These are phyloP conservation scores for Podospora pseudoanserina DNA, from an alignment of 495 filamentous ascomycete species.

Conservation along the genomic window DNA sequence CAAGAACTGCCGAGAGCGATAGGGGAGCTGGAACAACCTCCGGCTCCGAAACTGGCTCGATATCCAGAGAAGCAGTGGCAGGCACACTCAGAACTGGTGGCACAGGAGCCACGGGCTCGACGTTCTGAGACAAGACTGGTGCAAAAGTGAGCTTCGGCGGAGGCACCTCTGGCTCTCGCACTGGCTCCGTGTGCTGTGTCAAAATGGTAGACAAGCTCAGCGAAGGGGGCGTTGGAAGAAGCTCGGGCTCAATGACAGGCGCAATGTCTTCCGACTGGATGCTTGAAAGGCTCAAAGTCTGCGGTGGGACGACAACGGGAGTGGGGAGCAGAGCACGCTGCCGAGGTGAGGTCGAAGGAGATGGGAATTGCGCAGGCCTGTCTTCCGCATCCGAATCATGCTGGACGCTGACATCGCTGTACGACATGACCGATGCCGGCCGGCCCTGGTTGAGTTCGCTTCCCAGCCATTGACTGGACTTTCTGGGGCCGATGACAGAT, in stretches of 20 bases:
- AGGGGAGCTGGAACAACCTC: slow-evolving; percentile 18
- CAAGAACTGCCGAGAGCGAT: slow-evolving; percentile 15
- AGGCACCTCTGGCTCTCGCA: slow-evolving; percentile 11
- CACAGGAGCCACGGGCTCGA: slow-evolving; percentile 22
- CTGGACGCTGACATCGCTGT: slow-evolving; percentile 41
- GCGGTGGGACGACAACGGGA: slow-evolving; percentile 22
- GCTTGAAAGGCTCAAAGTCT: slow-evolving; percentile 26
- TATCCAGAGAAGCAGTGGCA: slow-evolving; percentile 19
- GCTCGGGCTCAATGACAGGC: slow-evolving; percentile 23
- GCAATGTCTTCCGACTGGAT: slow-evolving; percentile 32
- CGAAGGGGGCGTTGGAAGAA: slow-evolving; percentile 7
- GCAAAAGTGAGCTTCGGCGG: slow-evolving; percentile 17
- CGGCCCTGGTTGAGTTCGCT: slow-evolving; percentile 27
- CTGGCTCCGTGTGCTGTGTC: slow-evolving; percentile 18
- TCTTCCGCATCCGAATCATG: slow-evolving; percentile 42
- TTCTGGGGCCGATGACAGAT: slow-evolving; percentile 7
- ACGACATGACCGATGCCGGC: slow-evolving; percentile 29
- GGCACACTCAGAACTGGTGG: slow-evolving; percentile 25
- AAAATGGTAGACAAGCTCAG: slow-evolving; percentile 23
- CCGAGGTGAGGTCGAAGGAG: slow-evolving; percentile 40
- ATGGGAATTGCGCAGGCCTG: slow-evolving; percentile 46
- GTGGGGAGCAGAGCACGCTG: slow-evolving; percentile 20
- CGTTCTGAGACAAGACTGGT: slow-evolving; percentile 19
- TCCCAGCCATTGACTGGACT: slow-evolving; percentile 31
- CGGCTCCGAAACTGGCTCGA: slow-evolving; percentile 28